phyloP scores from a whole-genome alignment of 371 early-diverging fungal genomes.

The Haplosporangium sp. region DNA sequence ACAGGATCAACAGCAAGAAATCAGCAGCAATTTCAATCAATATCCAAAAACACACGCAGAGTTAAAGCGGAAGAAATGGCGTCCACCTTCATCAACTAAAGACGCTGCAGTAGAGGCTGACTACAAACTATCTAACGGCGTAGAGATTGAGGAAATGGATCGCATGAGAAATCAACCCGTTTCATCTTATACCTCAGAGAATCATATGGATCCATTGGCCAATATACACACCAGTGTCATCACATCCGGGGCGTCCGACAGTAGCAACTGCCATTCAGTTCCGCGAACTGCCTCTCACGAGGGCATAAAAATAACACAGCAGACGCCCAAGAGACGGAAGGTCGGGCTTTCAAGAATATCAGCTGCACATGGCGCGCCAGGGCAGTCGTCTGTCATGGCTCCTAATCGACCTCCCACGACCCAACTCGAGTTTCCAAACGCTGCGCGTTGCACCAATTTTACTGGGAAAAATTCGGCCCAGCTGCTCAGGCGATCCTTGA shows the following conservation, averaged over 20 bases:
- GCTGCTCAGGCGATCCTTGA: conserved; percentile 29
- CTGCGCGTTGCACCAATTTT: conserved; percentile 50
- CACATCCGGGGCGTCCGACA: not conserved
- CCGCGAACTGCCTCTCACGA: too few relatives aligned
- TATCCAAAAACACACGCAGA: not conserved
- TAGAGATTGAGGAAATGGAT: too few relatives aligned
- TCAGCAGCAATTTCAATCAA: not conserved
- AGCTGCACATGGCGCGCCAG: not conserved
- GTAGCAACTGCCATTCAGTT: not conserved
- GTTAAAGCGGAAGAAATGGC: conserved; percentile 46
- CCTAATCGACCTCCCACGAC: conserved; percentile 32
- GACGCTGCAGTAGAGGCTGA: not conserved
- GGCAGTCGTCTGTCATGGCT: not conserved
- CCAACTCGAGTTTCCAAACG: conserved; percentile 49
- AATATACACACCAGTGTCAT: too few relatives aligned
- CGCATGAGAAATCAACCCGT: too few relatives aligned
- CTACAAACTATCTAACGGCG: too few relatives aligned
- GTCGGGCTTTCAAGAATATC: conserved; percentile 37
- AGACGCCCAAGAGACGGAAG: conserved; percentile 29
- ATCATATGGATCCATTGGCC: too few relatives aligned
- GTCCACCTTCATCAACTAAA: conserved; percentile 22
- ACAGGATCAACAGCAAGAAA: not conserved
- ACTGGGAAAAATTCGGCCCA: conserved; percentile 38
- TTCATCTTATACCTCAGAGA: too few relatives aligned
- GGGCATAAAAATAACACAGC: not conserved